phyloP scores from a whole-genome alignment of 257 asterid genomes.

The Prunella vulgaris region DNA sequence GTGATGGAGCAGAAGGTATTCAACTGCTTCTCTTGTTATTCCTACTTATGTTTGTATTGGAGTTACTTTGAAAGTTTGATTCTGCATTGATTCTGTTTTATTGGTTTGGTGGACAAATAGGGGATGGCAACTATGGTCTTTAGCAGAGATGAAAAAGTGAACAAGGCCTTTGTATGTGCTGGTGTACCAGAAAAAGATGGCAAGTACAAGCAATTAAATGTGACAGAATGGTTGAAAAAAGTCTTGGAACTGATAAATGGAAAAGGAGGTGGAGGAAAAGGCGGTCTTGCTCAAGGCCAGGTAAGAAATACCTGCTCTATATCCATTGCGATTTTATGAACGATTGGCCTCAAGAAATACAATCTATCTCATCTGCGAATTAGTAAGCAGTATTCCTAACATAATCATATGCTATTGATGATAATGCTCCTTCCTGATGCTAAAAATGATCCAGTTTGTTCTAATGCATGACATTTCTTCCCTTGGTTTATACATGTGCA shows the following conservation, averaged over 20 bases:
- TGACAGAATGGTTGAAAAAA: conserved; percentile 71
- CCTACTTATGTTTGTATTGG: neutral
- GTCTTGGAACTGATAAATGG: conserved; percentile 73
- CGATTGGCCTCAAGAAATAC: neutral
- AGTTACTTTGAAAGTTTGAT: neutral
- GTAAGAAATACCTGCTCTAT: conserved; percentile 31
- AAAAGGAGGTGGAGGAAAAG: conserved; percentile 99
- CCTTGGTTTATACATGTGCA: neutral
- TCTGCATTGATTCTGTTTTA: neutral
- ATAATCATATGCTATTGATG: neutral
- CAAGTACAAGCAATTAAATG: conserved; percentile 56
- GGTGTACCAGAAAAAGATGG: conserved; percentile 83
- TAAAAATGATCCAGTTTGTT: neutral
- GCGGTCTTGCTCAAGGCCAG: conserved; percentile 96
- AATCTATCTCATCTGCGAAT: neutral
- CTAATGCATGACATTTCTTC: neutral
- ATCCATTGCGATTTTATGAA: neutral
- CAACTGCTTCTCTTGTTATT: conserved; percentile 2
- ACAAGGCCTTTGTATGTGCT: conserved; percentile 91
- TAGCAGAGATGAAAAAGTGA: conserved; percentile 61
- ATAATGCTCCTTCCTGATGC: neutral
- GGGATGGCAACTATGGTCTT: conserved; percentile 82
- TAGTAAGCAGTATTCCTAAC: neutral
- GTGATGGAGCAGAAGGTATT: conserved; percentile 85
- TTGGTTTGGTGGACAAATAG: conserved; percentile 32